These are phyloP conservation scores for Stenogyne calaminthoides DNA, from an alignment of 305 asterid genomes.

Conservation along the genomic window DNA sequence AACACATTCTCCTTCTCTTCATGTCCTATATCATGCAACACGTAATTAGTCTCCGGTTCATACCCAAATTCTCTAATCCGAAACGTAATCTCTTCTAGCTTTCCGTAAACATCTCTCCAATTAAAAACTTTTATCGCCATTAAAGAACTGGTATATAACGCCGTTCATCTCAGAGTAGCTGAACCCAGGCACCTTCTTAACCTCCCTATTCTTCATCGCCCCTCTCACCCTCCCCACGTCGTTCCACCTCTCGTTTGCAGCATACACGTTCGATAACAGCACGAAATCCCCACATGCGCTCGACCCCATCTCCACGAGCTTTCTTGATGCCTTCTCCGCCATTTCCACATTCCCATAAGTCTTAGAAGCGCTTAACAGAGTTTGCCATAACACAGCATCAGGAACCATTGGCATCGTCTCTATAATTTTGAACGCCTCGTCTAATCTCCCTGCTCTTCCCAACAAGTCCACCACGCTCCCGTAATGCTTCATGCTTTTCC, in stretches of 20 bases:
- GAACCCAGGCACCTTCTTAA: conserved; percentile 83
- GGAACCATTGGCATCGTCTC: conserved; percentile 69
- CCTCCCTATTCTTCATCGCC: conserved; percentile 68
- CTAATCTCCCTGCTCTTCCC: conserved; percentile 80
- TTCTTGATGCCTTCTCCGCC: conserved; percentile 87
- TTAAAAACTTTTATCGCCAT: conserved; percentile 70
- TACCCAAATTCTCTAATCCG: conserved; percentile 67
- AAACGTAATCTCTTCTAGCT: conserved; percentile 66
- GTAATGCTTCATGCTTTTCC: conserved; percentile 75
- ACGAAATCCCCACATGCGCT: conserved; percentile 81
- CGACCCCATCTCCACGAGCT: conserved; percentile 86
- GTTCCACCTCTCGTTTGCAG: conserved; percentile 77
- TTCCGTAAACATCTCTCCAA: conserved; percentile 61
- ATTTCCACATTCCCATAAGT: conserved; percentile 68
- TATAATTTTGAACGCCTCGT: conserved; percentile 61
- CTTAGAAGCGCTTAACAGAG: conserved; percentile 83
- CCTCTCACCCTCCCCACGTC: conserved; percentile 85
- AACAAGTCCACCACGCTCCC: conserved; percentile 86
- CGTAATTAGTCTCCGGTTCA: conserved; percentile 68
- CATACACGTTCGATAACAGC: conserved; percentile 78
- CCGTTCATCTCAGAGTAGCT: conserved; percentile 77
- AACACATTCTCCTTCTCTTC: conserved; percentile 95
- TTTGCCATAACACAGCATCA: conserved; percentile 87
- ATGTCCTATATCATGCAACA: conserved; percentile 82
- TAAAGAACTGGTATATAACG: conserved; percentile 53